Evolutionary conservation across 345 rosid genomes (phyloP).

Genomic region (Brassica juncea): DNA sequence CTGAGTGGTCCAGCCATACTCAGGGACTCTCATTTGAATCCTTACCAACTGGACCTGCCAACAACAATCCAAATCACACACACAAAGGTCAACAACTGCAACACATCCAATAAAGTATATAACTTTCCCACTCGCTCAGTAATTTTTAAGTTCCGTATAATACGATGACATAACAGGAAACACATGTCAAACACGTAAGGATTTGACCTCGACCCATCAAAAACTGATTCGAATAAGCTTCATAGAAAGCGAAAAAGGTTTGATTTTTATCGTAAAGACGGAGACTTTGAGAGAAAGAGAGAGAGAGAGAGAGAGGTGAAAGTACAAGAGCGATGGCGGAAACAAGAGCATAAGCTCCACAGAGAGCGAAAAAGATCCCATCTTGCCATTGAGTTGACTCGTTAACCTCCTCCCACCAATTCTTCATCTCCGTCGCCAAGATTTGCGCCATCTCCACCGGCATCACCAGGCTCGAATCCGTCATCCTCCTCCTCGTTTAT

Average conservation of each 20-base stretch:
- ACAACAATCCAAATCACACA: conserved; percentile 3
- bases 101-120: conserved; percentile 11
- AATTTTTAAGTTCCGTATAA: background rate
- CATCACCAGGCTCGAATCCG: conserved; percentile 21
- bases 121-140: background rate
- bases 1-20: conserved; percentile 98
- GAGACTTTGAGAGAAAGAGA: background rate
- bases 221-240: background rate
- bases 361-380: conserved; percentile 84
- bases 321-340: conserved; percentile 77
- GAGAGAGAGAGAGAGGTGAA: background rate
- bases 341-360: conserved; percentile 90
- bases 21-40: conserved; percentile 97
- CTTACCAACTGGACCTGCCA: conserved; percentile 80
- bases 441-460: conserved; percentile 26
- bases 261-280: background rate
- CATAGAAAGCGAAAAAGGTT: background rate
- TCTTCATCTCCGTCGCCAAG: conserved; percentile 33
- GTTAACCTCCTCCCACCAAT: conserved; percentile 90
- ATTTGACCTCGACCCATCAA: conserved; percentile 4
- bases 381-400: conserved; percentile 91
- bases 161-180: conserved; percentile 28
- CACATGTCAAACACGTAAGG: background rate
- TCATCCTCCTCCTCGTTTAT: conserved; percentile 1
- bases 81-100: conserved; percentile 5